Base-by-base conservation (phyloP, 1,139 yeast genomes). In the Lodderomyces elongisporus region DNA sequence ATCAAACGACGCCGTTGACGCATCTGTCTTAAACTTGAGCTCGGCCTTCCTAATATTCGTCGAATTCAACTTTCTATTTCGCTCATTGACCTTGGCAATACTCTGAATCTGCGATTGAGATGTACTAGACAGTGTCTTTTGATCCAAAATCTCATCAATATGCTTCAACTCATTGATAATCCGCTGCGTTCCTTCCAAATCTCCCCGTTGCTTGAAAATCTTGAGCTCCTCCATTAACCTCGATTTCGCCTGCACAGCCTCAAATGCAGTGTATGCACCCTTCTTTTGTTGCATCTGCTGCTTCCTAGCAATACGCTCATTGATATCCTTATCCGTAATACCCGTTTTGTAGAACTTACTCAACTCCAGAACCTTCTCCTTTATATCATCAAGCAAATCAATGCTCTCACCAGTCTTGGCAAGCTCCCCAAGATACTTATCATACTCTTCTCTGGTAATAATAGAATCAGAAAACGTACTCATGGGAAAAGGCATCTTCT, bases 41-140 rank as follows among this genome's bases (percentile, higher is more conserved):
- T 89, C 97, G 1, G 95, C 96, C 48, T 75, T 74, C 48, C 95
- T 77, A 42, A 88, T 78, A 36, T 77, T 78, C 32, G 78, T 78
- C 52, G 78, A 79, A 57, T 89, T 91, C 41, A 83, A 73, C 48
- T 78, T 82, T 54, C 95, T 75, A 56, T 91, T 91, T 48, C 96
- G 76, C 49, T 79, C 80, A 50, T 84, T 84, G 34, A 84, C 83
- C 52, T 73, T 74, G 15, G 81, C 71, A 12, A 33, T 17, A 12
- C 28, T 22, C 23, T 45, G 39, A 38, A 42, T 36, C 25, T 36
- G 36, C 12, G 17, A 20, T 14, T 23, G 12, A n/a, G 18, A 4
- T 15, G 16, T 5, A 15, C 10, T n/a, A 7, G 30, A 28, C 16
- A 20, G n/a, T 2, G 33, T 5, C 14, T 30, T 17, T 21, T 31